Conservation (phyloP, 768 basidiomycete genomes). For the Sarcodon aspratus region DNA sequence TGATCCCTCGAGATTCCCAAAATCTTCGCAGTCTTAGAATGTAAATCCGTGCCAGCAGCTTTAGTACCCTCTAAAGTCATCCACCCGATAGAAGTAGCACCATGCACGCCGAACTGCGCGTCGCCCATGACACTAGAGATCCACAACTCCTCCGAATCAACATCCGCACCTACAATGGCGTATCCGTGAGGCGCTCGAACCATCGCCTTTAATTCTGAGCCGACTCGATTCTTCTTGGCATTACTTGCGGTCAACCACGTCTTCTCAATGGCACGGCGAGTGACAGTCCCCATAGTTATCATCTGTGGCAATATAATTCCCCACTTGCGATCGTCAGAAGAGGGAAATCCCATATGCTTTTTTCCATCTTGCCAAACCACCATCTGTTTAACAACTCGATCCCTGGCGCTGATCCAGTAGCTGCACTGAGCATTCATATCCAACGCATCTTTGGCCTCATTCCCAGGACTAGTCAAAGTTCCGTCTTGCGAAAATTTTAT, state of each 20-base stretch:
- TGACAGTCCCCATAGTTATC: slow-evolving; percentile 97
- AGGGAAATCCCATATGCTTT: slow-evolving; percentile 39
- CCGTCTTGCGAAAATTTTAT: slow-evolving; percentile 83
- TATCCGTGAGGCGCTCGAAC: slow-evolving; percentile 90
- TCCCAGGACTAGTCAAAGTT: slow-evolving; percentile 70
- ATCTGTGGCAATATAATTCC: slow-evolving; percentile 95
- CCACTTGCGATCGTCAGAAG: slow-evolving; percentile 37
- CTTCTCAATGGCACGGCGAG: slow-evolving; percentile 92
- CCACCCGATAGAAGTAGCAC: slow-evolving; percentile 96
- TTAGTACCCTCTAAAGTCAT: slow-evolving; percentile 99
- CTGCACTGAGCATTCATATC: slow-evolving; percentile 91
- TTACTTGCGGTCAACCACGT: slow-evolving; percentile 99
- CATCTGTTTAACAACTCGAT: slow-evolving; percentile 86
- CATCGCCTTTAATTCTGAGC: slow-evolving; percentile 97
- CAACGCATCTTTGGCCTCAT: slow-evolving; percentile 74
- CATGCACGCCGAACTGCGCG: slow-evolving; percentile 93
- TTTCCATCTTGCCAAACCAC: slow-evolving; percentile 68
- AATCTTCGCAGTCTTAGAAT: slow-evolving; percentile 92
- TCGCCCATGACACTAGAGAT: slow-evolving; percentile 99
- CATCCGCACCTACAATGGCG: slow-evolving; percentile 93
- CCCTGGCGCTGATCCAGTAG: slow-evolving; percentile 94
- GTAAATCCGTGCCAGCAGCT: slow-evolving; percentile 86
- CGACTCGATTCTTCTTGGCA: slow-evolving; percentile 95
- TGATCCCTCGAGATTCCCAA: slow-evolving; percentile 88
- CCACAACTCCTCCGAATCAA: slow-evolving; percentile 98